Evolutionary conservation across 2,329 filamentous ascomycete species (phyloP), one percentile per base, ranked within the genome.

Genomic region (Coleophoma crateriformis): DNA sequence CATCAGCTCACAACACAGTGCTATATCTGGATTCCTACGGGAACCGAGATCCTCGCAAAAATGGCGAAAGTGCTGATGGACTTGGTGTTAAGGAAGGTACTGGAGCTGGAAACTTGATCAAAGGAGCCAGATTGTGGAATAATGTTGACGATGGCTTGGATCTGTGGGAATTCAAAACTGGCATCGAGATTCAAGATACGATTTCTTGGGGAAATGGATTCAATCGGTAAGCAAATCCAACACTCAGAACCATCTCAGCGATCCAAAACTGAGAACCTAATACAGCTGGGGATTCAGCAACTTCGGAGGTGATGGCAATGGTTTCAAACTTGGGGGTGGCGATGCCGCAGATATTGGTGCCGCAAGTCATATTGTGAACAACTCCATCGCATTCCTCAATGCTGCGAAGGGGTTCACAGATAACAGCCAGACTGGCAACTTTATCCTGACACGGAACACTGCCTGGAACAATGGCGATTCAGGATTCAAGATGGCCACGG

Each of bases 121-220:
- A 68, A 27, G 71, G 71, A 6, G 69, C 72, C 0, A 67, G 74
- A 15, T 64, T 76, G 0, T 77, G 72, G 71, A 68, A 77, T 47
- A 77, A 77, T 33, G 74, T 76, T 7, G 74, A 77, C 37, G 74
- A 77, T 47, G 74, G 74, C 1, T 61, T 75, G 5, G 72, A 75
- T 54, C 59, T 75, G 1, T 74, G 46, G 45, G 60, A 64, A 61
- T 75, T 75, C 51, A 68, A 66, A 47, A 71, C 68, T 6, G 60
- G 67, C 7, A 54, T 75, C 11, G 73, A 71, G 1, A 64, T 75
- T 37, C 63, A 72, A 27, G 71, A 75, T 39, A 70, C 68, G 0
- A 65, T 72, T 34, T 58, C 72, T 0, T 75, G 71, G 71, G 71
- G 71, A 19, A 75, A 75, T 48, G 72, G 72, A 7, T 62, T 71